These are phyloP conservation scores for Endocalyx cinctus DNA, from an alignment of 2,329 filamentous ascomycete genomes.

Conservation along the genomic window DNA sequence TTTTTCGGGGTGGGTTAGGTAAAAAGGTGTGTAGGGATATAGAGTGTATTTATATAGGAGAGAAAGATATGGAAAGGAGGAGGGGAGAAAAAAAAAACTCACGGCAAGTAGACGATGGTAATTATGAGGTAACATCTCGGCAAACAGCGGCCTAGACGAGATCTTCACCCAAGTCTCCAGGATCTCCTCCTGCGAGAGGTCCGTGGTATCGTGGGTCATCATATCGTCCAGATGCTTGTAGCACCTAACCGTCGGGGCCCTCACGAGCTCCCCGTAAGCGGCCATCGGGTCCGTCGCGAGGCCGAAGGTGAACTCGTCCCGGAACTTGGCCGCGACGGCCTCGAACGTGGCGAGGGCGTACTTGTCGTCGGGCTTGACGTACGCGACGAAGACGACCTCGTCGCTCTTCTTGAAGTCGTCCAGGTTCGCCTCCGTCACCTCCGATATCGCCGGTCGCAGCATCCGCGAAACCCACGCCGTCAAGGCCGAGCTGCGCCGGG, in stretches of 20 bases:
- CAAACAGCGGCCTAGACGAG: constrained; percentile 24
- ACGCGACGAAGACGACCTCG: constrained; percentile 28
- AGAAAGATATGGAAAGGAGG: no score
- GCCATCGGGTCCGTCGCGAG: constrained; percentile 13
- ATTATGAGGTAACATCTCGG: constrained; percentile 28
- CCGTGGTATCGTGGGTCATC: constrained; percentile 15
- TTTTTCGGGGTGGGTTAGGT: no score
- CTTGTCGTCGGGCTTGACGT: constrained; percentile 17
- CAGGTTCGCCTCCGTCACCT: constrained; percentile 14
- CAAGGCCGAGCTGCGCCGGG: constrained; percentile 17
- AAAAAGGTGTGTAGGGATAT: no score
- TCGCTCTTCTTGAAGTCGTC: constrained; percentile 24
- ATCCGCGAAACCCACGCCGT: constrained; percentile 22
- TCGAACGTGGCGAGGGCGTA: constrained; percentile 15
- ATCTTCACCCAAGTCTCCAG: constrained; percentile 24
- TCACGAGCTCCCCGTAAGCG: constrained; percentile 10
- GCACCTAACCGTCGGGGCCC: constrained; percentile 21
- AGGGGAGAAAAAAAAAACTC: constrained; percentile 11
- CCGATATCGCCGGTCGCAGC: constrained; percentile 20
- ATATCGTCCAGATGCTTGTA: constrained; percentile 26
- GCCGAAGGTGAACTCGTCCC: constrained; percentile 32
- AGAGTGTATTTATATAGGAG: no score
- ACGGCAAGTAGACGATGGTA: constrained; percentile 30
- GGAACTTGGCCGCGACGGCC: constrained; percentile 21
- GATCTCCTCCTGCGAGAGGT: constrained; percentile 9